Percentiles rank a stretch among this genome's conserved stretches.
These are phyloP conservation scores for Rosellinia necatrix DNA, from an alignment of 2,329 filamentous ascomycete genomes.

Conservation along the genomic window DNA sequence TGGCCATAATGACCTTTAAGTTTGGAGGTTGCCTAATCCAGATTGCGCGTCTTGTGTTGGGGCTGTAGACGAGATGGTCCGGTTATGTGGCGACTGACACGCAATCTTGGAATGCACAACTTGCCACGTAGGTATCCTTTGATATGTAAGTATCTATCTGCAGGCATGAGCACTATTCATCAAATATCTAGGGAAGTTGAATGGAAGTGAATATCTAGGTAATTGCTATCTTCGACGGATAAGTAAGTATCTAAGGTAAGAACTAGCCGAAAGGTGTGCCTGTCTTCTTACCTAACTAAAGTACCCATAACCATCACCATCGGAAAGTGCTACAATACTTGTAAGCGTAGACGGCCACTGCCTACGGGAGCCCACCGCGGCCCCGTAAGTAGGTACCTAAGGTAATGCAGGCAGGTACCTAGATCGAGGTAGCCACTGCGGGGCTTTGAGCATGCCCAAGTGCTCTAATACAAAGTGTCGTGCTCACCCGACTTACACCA, in stretches of 20 bases:
- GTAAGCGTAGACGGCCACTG: too few relatives aligned
- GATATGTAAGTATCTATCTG: too few relatives aligned
- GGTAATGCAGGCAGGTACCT: background rate
- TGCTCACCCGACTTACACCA: slow-evolving; percentile 10
- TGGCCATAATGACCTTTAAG: background rate
- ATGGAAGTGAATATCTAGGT: too few relatives aligned
- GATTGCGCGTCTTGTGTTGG: slow-evolving; percentile 23
- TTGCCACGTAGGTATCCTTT: slow-evolving; percentile 11
- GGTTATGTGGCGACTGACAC: background rate
- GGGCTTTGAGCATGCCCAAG: slow-evolving; percentile 16
- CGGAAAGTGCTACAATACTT: too few relatives aligned
- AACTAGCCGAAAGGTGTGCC: too few relatives aligned
- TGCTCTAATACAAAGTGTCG: slow-evolving; percentile 12
- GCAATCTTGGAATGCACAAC: background rate
- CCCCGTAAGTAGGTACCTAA: background rate
- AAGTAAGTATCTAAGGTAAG: too few relatives aligned
- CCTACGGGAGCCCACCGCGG: slow-evolving; percentile 5
- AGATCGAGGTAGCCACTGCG: slow-evolving; percentile 4
- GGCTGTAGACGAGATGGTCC: slow-evolving; percentile 4
- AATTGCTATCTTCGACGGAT: too few relatives aligned
- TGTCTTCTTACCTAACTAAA: too few relatives aligned
- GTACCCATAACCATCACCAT: too few relatives aligned
- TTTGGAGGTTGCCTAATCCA: slow-evolving; percentile 19
- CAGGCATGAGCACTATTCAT: too few relatives aligned
- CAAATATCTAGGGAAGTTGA: too few relatives aligned